phyloP scores from a whole-genome alignment of 1,284 basidiomycete species.

The Anthracocystis setariae region DNA sequence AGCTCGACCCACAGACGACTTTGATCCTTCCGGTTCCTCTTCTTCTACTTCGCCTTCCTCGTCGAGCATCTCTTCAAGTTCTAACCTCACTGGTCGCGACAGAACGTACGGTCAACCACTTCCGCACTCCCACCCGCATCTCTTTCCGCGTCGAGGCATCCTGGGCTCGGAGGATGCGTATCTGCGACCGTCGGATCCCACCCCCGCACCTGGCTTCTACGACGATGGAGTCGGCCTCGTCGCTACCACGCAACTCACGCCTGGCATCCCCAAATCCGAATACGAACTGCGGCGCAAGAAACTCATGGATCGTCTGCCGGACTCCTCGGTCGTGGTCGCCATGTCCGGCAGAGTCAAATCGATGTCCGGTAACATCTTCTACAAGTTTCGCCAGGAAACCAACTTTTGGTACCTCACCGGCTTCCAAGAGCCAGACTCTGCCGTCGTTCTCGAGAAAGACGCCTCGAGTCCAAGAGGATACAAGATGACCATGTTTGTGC shows the following conservation, averaged over 20 bases:
- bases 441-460: slow-evolving; percentile 73
- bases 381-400: slow-evolving; percentile 81
- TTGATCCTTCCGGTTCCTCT: slow-evolving; percentile 16
- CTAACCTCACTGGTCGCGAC: slow-evolving; percentile 6
- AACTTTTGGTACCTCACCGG: slow-evolving; percentile 71
- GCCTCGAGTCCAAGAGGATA: slow-evolving; percentile 76
- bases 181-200: slow-evolving; percentile 17
- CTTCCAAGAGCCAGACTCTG: slow-evolving; percentile 91
- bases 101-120: slow-evolving; percentile 77
- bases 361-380: slow-evolving; percentile 72
- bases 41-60: slow-evolving; percentile 10
- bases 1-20: slow-evolving; percentile 36
- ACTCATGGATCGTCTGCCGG: slow-evolving; percentile 82
- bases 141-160: slow-evolving; percentile 71
- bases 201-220: slow-evolving; percentile 13
- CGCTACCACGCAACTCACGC: slow-evolving; percentile 76
- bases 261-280: slow-evolving; percentile 82
- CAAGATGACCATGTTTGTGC: slow-evolving; percentile 84
- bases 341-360: slow-evolving; percentile 84
- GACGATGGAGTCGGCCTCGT: slow-evolving; percentile 40
- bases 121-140: slow-evolving; percentile 80
- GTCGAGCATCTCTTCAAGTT: slow-evolving; percentile 4
- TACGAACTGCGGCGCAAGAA: slow-evolving; percentile 80
- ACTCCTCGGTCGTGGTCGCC: slow-evolving; percentile 80
- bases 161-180: slow-evolving; percentile 46